phyloP scores from a whole-genome alignment of 2,329 filamentous ascomycete species.

The Rhynchosporium agropyri region DNA sequence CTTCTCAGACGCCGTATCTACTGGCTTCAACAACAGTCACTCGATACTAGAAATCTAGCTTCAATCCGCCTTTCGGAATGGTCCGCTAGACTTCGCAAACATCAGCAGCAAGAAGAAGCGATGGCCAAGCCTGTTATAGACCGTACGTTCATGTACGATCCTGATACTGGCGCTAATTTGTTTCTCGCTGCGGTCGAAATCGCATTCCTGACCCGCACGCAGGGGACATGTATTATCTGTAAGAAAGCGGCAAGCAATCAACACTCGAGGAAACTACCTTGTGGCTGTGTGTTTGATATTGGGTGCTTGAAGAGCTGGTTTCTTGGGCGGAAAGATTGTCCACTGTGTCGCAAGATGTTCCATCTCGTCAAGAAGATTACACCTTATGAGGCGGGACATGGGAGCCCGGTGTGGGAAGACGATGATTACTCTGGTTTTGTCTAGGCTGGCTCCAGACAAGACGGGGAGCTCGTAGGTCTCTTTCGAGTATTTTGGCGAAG shows the following conservation, averaged over 20 bases:
- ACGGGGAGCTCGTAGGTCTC: background rate
- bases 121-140: background rate
- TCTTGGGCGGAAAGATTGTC: constrained; percentile 9
- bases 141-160: constrained; percentile 10
- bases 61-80: background rate
- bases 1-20: constrained; percentile 7
- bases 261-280: constrained; percentile 2
- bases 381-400: background rate
- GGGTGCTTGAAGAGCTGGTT: constrained; percentile 7
- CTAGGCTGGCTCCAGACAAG: background rate
- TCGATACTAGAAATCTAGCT: background rate
- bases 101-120: constrained; percentile 6
- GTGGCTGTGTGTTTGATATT: constrained; percentile 9
- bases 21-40: constrained; percentile 10
- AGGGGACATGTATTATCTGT: background rate
- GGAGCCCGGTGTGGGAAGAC: background rate
- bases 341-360: constrained; percentile 5
- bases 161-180: background rate
- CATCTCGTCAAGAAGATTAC: constrained; percentile 4
- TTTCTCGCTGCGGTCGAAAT: background rate
- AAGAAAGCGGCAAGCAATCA: background rate
- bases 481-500: background rate
- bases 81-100: background rate
- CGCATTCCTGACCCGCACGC: background rate
- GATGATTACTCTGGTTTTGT: constrained; percentile 1